These are phyloP conservation scores for Anthoceros angustus DNA, from an alignment of 225 moss, liverwort and hornwort species.

Conservation along the genomic window DNA sequence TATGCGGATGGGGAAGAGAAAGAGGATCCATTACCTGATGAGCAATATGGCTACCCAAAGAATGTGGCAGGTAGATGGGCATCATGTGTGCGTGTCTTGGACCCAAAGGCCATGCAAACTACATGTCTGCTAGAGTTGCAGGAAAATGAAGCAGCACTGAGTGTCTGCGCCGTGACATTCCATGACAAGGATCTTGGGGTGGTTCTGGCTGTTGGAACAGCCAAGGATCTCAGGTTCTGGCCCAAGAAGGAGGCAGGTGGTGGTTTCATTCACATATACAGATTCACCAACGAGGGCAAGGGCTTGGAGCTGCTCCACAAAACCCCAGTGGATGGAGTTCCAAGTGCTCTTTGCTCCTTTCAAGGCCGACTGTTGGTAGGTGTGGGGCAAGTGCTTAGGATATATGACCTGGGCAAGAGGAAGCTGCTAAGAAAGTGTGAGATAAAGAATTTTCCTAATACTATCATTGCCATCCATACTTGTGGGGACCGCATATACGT, in stretches of 20 bases:
- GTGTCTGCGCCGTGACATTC: conserved; percentile 70
- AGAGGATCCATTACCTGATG: conserved; percentile 87
- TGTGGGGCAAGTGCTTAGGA: conserved; percentile 82
- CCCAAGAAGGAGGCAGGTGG: conserved; percentile 76
- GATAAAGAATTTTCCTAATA: conserved; percentile 94
- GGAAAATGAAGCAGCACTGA: conserved; percentile 89
- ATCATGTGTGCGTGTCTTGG: conserved; percentile 86
- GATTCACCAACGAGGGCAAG: conserved; percentile 71
- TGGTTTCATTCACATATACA: conserved; percentile 89
- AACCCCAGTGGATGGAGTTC: conserved; percentile 96
- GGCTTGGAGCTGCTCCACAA: conserved; percentile 86
- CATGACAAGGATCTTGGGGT: conserved; percentile 97
- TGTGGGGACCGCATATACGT: conserved; percentile 97
- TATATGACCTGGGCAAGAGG: conserved; percentile 90
- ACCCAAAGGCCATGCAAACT: conserved; percentile 63
- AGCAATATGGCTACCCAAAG: conserved; percentile 96
- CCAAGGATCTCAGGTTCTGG: conserved; percentile 83
- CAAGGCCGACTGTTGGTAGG: conserved; percentile 96
- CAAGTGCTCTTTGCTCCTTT: conserved; percentile 89
- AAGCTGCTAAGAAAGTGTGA: conserved; percentile 95
- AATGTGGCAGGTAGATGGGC: conserved; percentile 77
- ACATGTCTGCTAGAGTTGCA: conserved; percentile 90
- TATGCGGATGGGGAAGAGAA: conserved; percentile 70
- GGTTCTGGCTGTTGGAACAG: conserved; percentile 80
- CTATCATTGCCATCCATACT: conserved; percentile 92